Conservation (phyloP, 2,329 filamentous ascomycete species). For the Alternaria viburni region DNA sequence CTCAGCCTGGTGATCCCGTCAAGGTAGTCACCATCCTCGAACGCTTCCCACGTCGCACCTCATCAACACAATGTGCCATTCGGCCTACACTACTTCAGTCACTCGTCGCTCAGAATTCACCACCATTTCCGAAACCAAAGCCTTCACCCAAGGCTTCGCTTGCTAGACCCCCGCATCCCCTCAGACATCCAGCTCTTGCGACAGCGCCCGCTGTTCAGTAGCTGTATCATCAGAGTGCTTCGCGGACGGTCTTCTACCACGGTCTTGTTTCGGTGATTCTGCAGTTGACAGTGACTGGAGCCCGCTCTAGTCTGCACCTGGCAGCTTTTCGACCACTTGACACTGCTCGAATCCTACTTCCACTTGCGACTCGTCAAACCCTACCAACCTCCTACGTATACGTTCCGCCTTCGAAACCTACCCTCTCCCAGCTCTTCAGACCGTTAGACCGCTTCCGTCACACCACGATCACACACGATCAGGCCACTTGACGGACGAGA, state of each 20-base stretch:
- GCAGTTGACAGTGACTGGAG: constrained; percentile 54
- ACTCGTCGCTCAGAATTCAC: constrained; percentile 52
- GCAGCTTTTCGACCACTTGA: constrained; percentile 43
- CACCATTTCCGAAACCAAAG: constrained; percentile 47
- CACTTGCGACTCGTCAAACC: constrained; percentile 41
- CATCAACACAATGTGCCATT: constrained; percentile 46
- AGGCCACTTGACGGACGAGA: constrained; percentile 20
- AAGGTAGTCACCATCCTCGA: constrained; percentile 35
- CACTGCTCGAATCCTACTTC: constrained; percentile 37
- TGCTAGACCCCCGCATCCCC: constrained; percentile 46
- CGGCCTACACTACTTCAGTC: constrained; percentile 49
- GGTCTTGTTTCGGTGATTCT: constrained; percentile 52
- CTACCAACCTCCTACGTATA: constrained; percentile 30
- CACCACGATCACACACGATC: constrained; percentile 18
- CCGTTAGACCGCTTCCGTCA: constrained; percentile 15
- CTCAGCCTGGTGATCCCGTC: constrained; percentile 36
- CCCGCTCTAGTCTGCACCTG: constrained; percentile 40
- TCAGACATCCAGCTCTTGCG: constrained; percentile 44
- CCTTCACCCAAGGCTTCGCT: constrained; percentile 47
- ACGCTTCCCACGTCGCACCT: constrained; percentile 34
- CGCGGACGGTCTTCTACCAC: constrained; percentile 45
- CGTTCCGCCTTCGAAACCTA: constrained; percentile 19
- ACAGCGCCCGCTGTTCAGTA: constrained; percentile 43
- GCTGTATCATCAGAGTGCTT: constrained; percentile 47
- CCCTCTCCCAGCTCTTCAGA: constrained; percentile 18